Evolutionary conservation across 2,329 filamentous ascomycete genomes (phyloP).

Genomic region (Ophiostoma quercus): DNA sequence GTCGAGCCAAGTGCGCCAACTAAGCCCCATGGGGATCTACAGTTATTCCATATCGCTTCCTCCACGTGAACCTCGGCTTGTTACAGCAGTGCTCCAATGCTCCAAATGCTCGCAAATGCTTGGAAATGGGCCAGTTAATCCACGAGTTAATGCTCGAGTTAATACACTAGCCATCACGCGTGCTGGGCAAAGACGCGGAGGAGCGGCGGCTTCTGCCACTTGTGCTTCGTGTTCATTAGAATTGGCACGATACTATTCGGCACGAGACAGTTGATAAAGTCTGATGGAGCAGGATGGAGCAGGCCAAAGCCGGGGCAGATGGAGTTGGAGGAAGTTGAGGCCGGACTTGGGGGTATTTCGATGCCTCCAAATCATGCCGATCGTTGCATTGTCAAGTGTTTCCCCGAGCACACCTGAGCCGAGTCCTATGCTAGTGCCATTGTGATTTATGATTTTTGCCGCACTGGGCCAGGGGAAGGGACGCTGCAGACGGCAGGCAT

Average conservation of each 20-base stretch:
- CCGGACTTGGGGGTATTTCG: neutral
- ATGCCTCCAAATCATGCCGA: neutral
- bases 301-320: neutral
- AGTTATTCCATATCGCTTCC: neutral
- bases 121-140: neutral
- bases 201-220: neutral
- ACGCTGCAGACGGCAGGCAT: neutral
- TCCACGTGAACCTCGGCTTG: slow-evolving; percentile 5
- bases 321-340: neutral
- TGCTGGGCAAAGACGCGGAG: neutral
- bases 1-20: neutral
- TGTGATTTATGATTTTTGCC: neutral
- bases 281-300: neutral
- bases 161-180: slow-evolving; percentile 7
- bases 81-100: neutral
- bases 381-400: neutral
- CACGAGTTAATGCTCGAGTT: neutral
- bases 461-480: neutral
- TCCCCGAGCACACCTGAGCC: neutral
- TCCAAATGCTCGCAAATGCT: neutral
- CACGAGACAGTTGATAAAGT: slow-evolving; percentile 1
- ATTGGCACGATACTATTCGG: neutral
- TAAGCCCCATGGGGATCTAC: slow-evolving; percentile 3
- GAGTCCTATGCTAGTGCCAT: neutral
- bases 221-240: neutral